Evolutionary conservation across 2,329 filamentous ascomycete species (phyloP), one percentile per base, ranked within the genome.

Genomic region (Atkinsonella hypoxylon): DNA sequence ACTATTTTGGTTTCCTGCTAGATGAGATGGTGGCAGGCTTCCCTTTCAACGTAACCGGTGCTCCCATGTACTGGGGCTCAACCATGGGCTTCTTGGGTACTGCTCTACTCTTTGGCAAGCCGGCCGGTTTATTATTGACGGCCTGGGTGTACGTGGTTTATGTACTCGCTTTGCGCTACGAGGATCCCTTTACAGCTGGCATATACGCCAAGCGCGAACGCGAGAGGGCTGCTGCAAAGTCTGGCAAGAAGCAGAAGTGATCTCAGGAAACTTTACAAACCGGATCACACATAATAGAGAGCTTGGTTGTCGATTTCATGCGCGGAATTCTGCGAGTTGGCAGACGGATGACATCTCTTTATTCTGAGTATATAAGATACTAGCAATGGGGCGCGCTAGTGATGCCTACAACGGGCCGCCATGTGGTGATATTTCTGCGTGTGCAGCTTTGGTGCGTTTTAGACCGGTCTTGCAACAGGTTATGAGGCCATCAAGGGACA

Each of bases 1-100:
- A 98, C 73, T 98, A 98, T 76, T 98, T 97, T 65, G 93, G 93
- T 59, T 96, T 97, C 66, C 76, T 98, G 57, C 95, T 96, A 89
- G 91, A 97, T 65, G 74, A 85, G 58, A 91, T 91, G 61, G 90
- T 98, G 48, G 95, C 89, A 12, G 85, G 87, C 13, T 98, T 98
- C 66, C 93, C 93, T 2, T 98, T 98, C 77, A 97, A 87, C 68
- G 78, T 97, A 54, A 90, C 85, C 50, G 80, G 82, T 57, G 85
- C 89, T 48, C 93, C 93, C 55, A 98, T 98, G 93, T 98, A 98
- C 75, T 87, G 89, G 72, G 93, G 93, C 52, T 89, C 84, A 55
- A 93, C 91, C 22, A 77, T 95, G 77, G 91, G 85, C 70, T 98
- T 98, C 70, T 70, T 97, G 51, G 93, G 88, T 22, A 87, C 85